Base-by-base conservation (phyloP, 495 filamentous ascomycete genomes). In the Aspergillus steynii region DNA sequence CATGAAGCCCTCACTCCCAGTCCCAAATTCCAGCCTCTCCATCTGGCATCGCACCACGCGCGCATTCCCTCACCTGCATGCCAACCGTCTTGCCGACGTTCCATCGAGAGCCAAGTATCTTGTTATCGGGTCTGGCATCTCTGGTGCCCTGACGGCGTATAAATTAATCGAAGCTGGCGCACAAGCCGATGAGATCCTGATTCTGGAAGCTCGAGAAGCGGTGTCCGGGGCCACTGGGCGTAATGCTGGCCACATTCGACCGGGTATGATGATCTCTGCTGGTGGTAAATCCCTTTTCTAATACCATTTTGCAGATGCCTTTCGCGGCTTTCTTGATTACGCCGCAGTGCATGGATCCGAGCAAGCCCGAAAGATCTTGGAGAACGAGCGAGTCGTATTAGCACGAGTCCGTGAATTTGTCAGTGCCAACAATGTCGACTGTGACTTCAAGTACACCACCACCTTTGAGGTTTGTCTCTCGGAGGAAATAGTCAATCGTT, bases 401-500 rank as follows among this genome's bases (percentile, higher is more conserved):
- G 52, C 69, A 14, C 68, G 60, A 32, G 68, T 74, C 0, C 58
- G 67, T 15, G 57, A 68, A 9, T 74, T 72, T 42, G 64, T 67
- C 15, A 69, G 61, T 2, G 62, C 62, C n/a, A 65, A 72, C n/a
- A 58, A 65, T 10, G 69, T 74, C 3, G 53, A 58, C 31, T 74
- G 71, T 29, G 71, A 74, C 42, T 74, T 74, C 49, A 60, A 71
- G 28, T 42, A 66, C 26, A 72, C 71, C 1, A 64, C 65, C 1
- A 74, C 71, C 0, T 71, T 72, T 15, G 72, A 74, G 28, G 66
- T 74, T 6, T 74, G 72, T 54, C 72, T 74, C 68, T 72, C 70
- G 0, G 58, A 58, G 0, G 68, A 72, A 25, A 71, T 74, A 34
- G 70, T 70, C 1, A 57, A 58, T 20, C 68, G 72, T 29, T 68